Conservation (phyloP, 345 rosid genomes). For the Zanthoxylum bungeanum region DNA sequence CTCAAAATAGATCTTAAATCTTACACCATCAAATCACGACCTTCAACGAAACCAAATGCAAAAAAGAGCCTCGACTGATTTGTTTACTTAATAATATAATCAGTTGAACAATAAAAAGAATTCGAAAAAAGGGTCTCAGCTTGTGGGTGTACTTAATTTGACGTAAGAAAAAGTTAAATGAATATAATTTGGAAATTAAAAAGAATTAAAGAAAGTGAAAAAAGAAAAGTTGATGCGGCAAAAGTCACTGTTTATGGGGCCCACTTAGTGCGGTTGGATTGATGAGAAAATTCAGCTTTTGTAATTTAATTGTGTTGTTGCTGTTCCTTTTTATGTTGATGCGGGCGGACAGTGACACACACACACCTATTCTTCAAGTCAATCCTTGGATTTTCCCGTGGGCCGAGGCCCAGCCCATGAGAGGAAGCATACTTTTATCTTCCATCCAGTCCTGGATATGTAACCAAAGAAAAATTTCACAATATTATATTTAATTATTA, state of each 20-base stretch:
- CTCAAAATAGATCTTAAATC: too few relatives aligned
- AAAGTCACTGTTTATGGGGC: slow-evolving; percentile 10
- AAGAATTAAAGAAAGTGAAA: neutral
- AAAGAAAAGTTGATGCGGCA: slow-evolving; percentile 27
- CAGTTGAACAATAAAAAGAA: neutral
- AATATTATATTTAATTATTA: too few relatives aligned
- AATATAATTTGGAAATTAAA: neutral
- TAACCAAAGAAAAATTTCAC: too few relatives aligned
- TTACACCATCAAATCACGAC: too few relatives aligned
- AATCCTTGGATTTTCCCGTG: too few relatives aligned
- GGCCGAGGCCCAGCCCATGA: too few relatives aligned
- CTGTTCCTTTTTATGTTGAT: neutral
- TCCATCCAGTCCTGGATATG: too few relatives aligned
- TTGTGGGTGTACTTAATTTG: slow-evolving; percentile 1
- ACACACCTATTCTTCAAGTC: too few relatives aligned
- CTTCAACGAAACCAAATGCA: too few relatives aligned
- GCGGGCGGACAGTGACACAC: too few relatives aligned
- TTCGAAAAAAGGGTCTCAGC: neutral
- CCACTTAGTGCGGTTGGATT: slow-evolving; percentile 39
- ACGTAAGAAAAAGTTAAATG: neutral
- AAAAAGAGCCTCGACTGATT: neutral
- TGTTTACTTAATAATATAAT: neutral
- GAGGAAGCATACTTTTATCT: too few relatives aligned
- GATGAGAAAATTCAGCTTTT: slow-evolving; percentile 17
- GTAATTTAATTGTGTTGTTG: neutral